phyloP scores from a whole-genome alignment of 495 filamentous ascomycete genomes.

The Recurvomyces mirabilis region DNA sequence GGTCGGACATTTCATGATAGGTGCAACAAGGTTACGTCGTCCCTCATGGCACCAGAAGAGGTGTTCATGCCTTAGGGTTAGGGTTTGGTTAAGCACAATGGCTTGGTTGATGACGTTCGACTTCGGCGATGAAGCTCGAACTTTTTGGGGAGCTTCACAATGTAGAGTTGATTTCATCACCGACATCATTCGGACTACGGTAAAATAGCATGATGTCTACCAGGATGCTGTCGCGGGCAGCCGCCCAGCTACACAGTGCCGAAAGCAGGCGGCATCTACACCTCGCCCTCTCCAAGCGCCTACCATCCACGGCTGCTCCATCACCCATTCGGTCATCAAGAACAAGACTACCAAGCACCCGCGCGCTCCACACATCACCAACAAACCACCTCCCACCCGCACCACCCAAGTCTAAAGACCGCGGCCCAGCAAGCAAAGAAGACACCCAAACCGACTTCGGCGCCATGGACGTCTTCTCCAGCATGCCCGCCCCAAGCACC shows the following conservation, averaged over 20 bases:
- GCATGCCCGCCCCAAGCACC: slow-evolving; percentile 63
- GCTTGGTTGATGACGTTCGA: too few relatives aligned
- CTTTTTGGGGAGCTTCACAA: too few relatives aligned
- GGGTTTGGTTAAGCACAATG: too few relatives aligned
- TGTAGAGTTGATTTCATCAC: too few relatives aligned
- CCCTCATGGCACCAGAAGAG: too few relatives aligned
- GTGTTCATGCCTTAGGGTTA: too few relatives aligned
- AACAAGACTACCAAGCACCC: slow-evolving; percentile 5
- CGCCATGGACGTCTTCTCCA: slow-evolving; percentile 66
- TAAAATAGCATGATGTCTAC: neutral
- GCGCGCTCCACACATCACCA: slow-evolving; percentile 1
- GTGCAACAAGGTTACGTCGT: too few relatives aligned
- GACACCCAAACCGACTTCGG: slow-evolving; percentile 64
- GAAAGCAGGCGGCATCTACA: neutral
- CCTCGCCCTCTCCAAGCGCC: neutral
- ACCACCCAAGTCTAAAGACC: slow-evolving; percentile 37
- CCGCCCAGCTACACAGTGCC: neutral
- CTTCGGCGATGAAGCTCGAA: too few relatives aligned
- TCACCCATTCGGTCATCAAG: neutral
- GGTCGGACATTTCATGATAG: too few relatives aligned
- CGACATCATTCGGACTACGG: too few relatives aligned
- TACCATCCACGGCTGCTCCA: neutral
- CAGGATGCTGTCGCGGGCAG: neutral
- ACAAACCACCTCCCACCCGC: neutral
- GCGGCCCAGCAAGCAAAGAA: slow-evolving; percentile 48